Evolutionary conservation across 1,284 basidiomycete species (phyloP).

Genomic region (Apiotrichum gracile): DNA sequence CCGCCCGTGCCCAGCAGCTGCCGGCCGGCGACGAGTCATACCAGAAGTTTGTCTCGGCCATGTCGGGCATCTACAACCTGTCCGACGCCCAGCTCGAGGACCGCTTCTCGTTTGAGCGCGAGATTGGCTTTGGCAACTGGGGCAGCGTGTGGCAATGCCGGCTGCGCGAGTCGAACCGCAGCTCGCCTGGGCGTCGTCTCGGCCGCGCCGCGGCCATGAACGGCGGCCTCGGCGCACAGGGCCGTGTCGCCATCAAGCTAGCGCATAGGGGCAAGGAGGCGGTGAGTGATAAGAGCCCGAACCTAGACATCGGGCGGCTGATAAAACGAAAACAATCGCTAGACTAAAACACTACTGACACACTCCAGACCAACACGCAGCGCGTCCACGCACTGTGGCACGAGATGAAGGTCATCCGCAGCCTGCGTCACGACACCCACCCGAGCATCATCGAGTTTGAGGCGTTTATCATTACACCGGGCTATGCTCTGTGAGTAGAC

Average conservation of each 20-base stretch:
- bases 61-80: constrained; percentile 17
- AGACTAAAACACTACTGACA: background rate
- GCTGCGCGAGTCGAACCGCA: constrained; percentile 7
- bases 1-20: background rate
- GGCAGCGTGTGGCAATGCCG: constrained; percentile 42
- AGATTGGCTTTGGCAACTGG: constrained; percentile 48
- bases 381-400: constrained; percentile 85
- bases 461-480: constrained; percentile 85
- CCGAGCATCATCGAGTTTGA: constrained; percentile 86
- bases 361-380: constrained; percentile 5
- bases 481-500: constrained; percentile 69
- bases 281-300: constrained; percentile 15
- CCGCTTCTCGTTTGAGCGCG: constrained; percentile 33
- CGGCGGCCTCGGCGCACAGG: constrained; percentile 29
- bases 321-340: no score
- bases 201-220: constrained; percentile 24
- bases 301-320: no score
- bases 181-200: constrained; percentile 7
- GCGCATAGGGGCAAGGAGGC: constrained; percentile 71
- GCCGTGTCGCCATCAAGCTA: constrained; percentile 77
- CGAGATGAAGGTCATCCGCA: constrained; percentile 85
- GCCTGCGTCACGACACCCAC: constrained; percentile 73
- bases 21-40: background rate
- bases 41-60: constrained; percentile 2
- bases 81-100: constrained; percentile 36